Evolutionary conservation across 2,329 filamentous ascomycete species (phyloP), one percentile per base, ranked within the genome.

Genomic region (Sphaerostilbella broomeana): DNA sequence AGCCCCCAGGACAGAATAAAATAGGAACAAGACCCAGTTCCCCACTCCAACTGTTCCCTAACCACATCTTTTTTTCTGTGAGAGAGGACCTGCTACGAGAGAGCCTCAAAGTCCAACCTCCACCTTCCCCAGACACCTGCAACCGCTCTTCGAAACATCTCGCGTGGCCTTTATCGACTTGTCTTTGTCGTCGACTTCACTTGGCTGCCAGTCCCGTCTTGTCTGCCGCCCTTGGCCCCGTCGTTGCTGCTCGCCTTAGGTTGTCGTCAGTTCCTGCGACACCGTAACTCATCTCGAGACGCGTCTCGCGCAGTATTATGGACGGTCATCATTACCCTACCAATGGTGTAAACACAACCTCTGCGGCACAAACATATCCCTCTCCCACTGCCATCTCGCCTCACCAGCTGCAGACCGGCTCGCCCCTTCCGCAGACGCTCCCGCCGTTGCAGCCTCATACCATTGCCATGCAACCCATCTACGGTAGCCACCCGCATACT

Each of bases 401-500:
- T 57, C 69, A 73, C 46, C 70, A 73, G 52, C 60, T 72, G 33
- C 68, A 72, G 47, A 63, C 63, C 44, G 63, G 58, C 43, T 67
- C 68, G 47, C 64, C 69, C 45, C 59, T 69, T 7, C 68, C 69
- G 45, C 66, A 74, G 56, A 77, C 73, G 33, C 64, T 78, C 48
- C 74, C 75, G 30, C 73, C 75, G 49, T 60, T 79, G 48, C 69
- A 72, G 49, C 61, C 67, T 48, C 68, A 67, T 47, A 59, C 61
- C 38, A 58, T 64, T 26, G 57, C 59, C 44, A 65, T 65, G 62
- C 62, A 65, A 49, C 59, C 60, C 38, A 51, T 64, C 42, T 80
- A 80, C 63, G 71, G 72, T 43, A 76, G 61, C 54, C 72, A 78
- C 57, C 72, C 72, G 51, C 75, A 80, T 53, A 79, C 75, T 31